Evolutionary conservation across 2,329 filamentous ascomycete genomes (phyloP).

Genomic region (Pseudogymnoascus sp.): DNA sequence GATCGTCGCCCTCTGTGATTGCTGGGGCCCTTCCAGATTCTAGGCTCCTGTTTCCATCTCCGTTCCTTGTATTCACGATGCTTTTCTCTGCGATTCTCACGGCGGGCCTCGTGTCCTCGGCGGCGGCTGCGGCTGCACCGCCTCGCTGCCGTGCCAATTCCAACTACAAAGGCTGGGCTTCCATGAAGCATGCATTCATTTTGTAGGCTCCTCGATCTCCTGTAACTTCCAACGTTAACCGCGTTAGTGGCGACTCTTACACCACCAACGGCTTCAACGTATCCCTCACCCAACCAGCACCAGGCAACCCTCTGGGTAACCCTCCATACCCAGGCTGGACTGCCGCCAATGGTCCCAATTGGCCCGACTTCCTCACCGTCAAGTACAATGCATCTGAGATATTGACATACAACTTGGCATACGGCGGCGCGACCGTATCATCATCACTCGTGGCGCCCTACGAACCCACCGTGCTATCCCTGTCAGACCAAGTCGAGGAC

Average conservation of each 20-base stretch:
- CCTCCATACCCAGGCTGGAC: conserved; percentile 35
- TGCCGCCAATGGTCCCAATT: conserved; percentile 44
- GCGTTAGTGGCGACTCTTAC: conserved; percentile 35
- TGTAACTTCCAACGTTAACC: neutral
- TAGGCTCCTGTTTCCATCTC: neutral
- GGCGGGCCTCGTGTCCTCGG: neutral
- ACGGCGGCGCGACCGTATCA: conserved; percentile 37
- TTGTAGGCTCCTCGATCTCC: conserved; percentile 29
- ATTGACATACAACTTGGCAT: conserved; percentile 45
- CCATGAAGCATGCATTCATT: conserved; percentile 36
- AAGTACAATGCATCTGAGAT: conserved; percentile 38
- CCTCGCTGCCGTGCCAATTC: conserved; percentile 22
- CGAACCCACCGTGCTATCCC: conserved; percentile 30
- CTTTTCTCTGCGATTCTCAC: neutral
- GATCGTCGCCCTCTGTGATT: neutral
- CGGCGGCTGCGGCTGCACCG: neutral
- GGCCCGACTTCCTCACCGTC: conserved; percentile 44
- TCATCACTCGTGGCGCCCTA: conserved; percentile 33
- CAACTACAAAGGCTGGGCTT: conserved; percentile 32
- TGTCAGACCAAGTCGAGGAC: conserved; percentile 33
- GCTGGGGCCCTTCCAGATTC: neutral
- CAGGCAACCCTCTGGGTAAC: conserved; percentile 34
- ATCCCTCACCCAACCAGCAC: conserved; percentile 28
- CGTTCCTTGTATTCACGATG: neutral
- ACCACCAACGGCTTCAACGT: conserved; percentile 33